Evolutionary conservation across 345 rosid genomes (phyloP), one percentile per base, ranked within the genome.

Genomic region (Eucalyptus pauciflora): DNA sequence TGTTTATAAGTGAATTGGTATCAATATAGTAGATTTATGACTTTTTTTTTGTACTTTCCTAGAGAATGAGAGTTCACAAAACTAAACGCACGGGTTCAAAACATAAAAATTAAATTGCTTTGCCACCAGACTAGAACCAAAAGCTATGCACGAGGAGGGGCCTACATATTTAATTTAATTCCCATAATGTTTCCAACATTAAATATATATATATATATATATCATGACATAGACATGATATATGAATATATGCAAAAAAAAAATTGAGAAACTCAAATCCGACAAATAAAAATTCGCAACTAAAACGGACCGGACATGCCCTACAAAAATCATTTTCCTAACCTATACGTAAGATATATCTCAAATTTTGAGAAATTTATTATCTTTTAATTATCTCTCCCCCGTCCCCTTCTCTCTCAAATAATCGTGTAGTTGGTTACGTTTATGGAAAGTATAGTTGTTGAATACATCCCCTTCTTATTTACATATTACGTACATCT

Each of bases 71-170:
- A 56, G 11, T 56, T 56, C 11, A 56, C 62, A 22, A 13, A 50
- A 0, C 51, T 50, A 50, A 0, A 50, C 0, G 0, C 60, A 54
- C 60, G 0, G 1, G 27, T 54, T 54, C 27, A 24, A 54, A 54
- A 50, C 51, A 50, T 50, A 50, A 50, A 50, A 50, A 49, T 50
- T 50, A 13, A 50, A 50, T 50, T 60, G 69, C 69, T 27, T 27
- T 27, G 69, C 15, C 33, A 13, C 71, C 1, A 13, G 0, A 2
- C 16, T 9, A 18, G 81, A 5, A 9, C 2, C 81, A 17, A 69
- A 31, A 33, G 7, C 81, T 17, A 33, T 2, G 13, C 17, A 15
- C 4, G 33, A n/a, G 15, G 18, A 31, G 76, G 50, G 50, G 13
- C 13, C 50, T 3, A 48, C 50, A 48, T 48, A 11, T 48, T 64